These are phyloP conservation scores for Jatropha curcas DNA, from an alignment of 345 rosid genomes.

Conservation along the genomic window DNA sequence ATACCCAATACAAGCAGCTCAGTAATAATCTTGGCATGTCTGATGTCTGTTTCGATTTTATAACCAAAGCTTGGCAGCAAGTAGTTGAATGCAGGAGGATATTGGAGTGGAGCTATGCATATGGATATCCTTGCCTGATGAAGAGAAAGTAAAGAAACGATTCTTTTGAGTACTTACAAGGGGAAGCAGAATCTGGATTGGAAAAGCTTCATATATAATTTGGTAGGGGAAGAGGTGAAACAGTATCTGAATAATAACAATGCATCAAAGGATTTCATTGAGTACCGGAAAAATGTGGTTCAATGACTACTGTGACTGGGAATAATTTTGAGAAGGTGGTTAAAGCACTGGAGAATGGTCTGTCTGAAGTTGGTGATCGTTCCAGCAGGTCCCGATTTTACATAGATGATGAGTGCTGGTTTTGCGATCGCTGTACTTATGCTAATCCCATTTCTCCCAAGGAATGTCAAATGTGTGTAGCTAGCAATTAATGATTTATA, in stretches of 20 bases:
- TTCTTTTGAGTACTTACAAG: slow-evolving; percentile 44
- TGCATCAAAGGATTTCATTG: background rate
- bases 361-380: slow-evolving; percentile 28
- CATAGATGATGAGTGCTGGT: slow-evolving; percentile 2
- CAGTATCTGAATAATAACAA: background rate
- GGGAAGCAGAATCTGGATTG: slow-evolving; percentile 38
- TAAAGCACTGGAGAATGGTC: slow-evolving; percentile 40
- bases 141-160: slow-evolving; percentile 20
- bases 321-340: slow-evolving; percentile 39
- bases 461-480: slow-evolving; percentile 4
- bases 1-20: slow-evolving; percentile 1
- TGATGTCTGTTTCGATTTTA: slow-evolving; percentile 14
- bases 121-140: slow-evolving; percentile 29
- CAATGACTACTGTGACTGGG: slow-evolving; percentile 20
- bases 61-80: slow-evolving; percentile 36
- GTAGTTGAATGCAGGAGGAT: slow-evolving; percentile 37
- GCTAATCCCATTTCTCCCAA: background rate
- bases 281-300: slow-evolving; percentile 16
- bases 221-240: slow-evolving; percentile 26
- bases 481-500: too few relatives aligned
- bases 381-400: background rate
- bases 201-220: slow-evolving; percentile 40
- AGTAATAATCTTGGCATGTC: background rate
- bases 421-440: slow-evolving; percentile 14
- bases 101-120: slow-evolving; percentile 39